phyloP scores from a whole-genome alignment of 2,329 filamentous ascomycete genomes.

The Phaeoacremonium minimum region DNA sequence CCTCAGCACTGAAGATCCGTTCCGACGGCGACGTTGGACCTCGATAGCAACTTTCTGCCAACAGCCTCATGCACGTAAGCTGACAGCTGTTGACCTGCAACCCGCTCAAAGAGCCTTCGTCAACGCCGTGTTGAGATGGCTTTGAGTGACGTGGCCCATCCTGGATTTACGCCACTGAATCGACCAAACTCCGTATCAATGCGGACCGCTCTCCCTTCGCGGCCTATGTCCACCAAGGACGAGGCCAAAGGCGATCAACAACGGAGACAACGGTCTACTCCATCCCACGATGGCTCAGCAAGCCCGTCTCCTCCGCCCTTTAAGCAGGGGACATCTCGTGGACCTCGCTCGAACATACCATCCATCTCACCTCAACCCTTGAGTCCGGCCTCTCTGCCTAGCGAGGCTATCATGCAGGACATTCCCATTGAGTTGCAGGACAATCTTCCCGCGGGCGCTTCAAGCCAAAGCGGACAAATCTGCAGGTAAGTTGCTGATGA shows the following conservation, averaged over 20 bases:
- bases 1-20: too few relatives aligned
- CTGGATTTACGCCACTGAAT: constrained; percentile 4
- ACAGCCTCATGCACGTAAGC: too few relatives aligned
- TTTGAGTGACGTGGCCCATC: constrained; percentile 5
- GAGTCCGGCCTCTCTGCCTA: too few relatives aligned
- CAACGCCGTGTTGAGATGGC: constrained; percentile 11
- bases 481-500: constrained; percentile 56
- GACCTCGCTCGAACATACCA: constrained; percentile 6
- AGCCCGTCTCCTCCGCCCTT: constrained; percentile 9
- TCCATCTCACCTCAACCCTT: too few relatives aligned
- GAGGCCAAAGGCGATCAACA: constrained; percentile 5
- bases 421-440: too few relatives aligned
- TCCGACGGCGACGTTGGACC: too few relatives aligned
- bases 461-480: constrained; percentile 54
- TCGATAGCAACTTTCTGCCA: too few relatives aligned
- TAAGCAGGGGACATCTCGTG: constrained; percentile 7
- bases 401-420: too few relatives aligned
- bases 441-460: constrained; percentile 2
- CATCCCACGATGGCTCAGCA: constrained; percentile 13
- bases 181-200: constrained; percentile 6
- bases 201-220: constrained; percentile 16
- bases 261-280: constrained; percentile 13
- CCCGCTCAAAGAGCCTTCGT: too few relatives aligned
- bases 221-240: constrained; percentile 15
- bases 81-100: too few relatives aligned